phyloP scores from a whole-genome alignment of 495 filamentous ascomycete genomes.

The Penicillium goetzii region DNA sequence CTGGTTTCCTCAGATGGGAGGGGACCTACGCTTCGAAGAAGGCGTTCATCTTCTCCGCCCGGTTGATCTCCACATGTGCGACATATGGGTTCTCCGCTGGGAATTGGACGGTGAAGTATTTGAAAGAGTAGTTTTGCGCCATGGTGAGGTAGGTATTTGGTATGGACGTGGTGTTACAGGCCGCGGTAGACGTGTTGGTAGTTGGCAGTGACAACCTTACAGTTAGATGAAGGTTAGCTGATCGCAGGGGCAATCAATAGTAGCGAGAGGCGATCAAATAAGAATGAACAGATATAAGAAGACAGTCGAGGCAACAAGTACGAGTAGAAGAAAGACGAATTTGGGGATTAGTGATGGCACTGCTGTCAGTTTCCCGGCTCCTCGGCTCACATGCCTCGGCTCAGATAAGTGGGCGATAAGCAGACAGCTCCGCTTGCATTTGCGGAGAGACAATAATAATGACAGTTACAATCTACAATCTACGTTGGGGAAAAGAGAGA shows the following conservation, averaged over 20 bases:
- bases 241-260: not conserved
- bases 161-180: not conserved
- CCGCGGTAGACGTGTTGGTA: not conserved
- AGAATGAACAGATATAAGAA: not conserved
- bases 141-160: constrained; percentile 18
- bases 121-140: constrained; percentile 47
- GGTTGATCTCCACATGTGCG: constrained; percentile 92
- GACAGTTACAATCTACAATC: not conserved
- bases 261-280: not conserved
- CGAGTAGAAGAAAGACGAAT: not conserved
- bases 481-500: too few relatives aligned
- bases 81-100: constrained; percentile 68
- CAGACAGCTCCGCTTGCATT: not conserved
- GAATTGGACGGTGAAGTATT: constrained; percentile 78
- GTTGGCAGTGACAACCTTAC: not conserved
- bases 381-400: constrained; percentile 24
- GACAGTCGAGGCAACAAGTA: not conserved
- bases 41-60: constrained; percentile 86
- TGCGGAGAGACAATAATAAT: not conserved
- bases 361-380: constrained; percentile 2
- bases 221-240: not conserved
- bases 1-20: not conserved
- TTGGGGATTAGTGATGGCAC: not conserved
- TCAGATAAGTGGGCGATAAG: constrained; percentile 23
- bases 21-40: constrained; percentile 69